Evolutionary conservation across 2,329 filamentous ascomycete genomes (phyloP).

Genomic region (Neurospora sp.): DNA sequence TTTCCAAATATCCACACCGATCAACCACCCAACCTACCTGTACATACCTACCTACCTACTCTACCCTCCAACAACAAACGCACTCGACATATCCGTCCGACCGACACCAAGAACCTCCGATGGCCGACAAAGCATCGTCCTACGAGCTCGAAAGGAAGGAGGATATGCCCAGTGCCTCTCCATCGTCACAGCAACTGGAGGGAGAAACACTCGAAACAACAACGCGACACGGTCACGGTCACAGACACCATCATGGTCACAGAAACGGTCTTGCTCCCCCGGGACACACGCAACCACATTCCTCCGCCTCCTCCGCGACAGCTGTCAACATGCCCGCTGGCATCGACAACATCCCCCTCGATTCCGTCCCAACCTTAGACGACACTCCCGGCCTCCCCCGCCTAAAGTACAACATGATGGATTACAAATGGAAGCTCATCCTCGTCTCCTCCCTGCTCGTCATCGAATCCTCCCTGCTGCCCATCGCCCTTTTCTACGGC

Average conservation of each 20-base stretch:
- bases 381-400: conserved; percentile 17
- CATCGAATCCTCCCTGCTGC: conserved; percentile 37
- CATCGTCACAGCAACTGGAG: background rate
- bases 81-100: background rate
- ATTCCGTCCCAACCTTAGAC: conserved; percentile 5
- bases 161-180: background rate
- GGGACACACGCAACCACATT: background rate
- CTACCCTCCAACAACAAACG: background rate
- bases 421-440: conserved; percentile 33
- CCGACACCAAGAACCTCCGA: background rate
- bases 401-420: conserved; percentile 27
- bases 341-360: background rate
- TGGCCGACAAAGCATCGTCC: background rate
- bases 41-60: background rate
- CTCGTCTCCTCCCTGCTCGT: conserved; percentile 36
- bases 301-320: background rate
- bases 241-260: background rate
- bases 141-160: background rate
- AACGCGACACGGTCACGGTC: background rate
- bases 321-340: background rate
- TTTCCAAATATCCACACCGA: background rate
- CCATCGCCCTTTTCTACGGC: conserved; percentile 42
- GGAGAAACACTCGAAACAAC: background rate
- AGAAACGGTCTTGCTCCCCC: background rate
- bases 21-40: background rate